These are phyloP conservation scores for Scheffersomyces lignosus DNA, from an alignment of 805 yeast genomes.

Conservation along the genomic window DNA sequence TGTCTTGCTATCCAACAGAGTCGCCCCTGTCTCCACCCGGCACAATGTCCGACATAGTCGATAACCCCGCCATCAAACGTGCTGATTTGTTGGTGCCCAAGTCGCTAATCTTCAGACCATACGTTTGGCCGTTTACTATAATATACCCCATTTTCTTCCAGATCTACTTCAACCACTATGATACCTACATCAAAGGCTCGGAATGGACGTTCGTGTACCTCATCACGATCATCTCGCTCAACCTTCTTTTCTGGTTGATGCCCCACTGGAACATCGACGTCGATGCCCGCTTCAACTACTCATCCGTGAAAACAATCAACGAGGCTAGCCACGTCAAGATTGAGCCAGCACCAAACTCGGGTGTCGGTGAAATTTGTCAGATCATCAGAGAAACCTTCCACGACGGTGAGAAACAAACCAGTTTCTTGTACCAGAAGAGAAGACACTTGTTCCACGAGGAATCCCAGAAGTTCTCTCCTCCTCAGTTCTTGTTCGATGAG, in stretches of 20 bases:
- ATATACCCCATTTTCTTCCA: slow-evolving; percentile 74
- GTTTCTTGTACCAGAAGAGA: slow-evolving; percentile 89
- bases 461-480: slow-evolving; percentile 67
- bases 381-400: slow-evolving; percentile 56
- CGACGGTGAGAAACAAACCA: slow-evolving; percentile 60
- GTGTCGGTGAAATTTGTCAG: slow-evolving; percentile 75
- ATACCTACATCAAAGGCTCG: slow-evolving; percentile 76
- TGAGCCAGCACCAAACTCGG: slow-evolving; percentile 81
- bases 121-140: slow-evolving; percentile 77
- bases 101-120: slow-evolving; percentile 62
- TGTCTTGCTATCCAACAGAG: too few species aligned
- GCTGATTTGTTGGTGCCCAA: slow-evolving; percentile 77
- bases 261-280: slow-evolving; percentile 91
- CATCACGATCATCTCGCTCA: slow-evolving; percentile 70
- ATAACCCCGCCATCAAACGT: slow-evolving; percentile 67
- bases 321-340: slow-evolving; percentile 75
- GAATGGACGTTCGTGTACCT: slow-evolving; percentile 96
- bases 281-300: slow-evolving; percentile 68
- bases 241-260: slow-evolving; percentile 76
- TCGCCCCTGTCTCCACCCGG: too few species aligned
- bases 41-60: slow-evolving; percentile 50
- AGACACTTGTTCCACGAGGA: slow-evolving; percentile 71
- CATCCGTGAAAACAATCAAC: slow-evolving; percentile 47
- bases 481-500: slow-evolving; percentile 69
- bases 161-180: slow-evolving; percentile 69